Conservation (phyloP, 768 basidiomycete species). For the Ramaria sp. region DNA sequence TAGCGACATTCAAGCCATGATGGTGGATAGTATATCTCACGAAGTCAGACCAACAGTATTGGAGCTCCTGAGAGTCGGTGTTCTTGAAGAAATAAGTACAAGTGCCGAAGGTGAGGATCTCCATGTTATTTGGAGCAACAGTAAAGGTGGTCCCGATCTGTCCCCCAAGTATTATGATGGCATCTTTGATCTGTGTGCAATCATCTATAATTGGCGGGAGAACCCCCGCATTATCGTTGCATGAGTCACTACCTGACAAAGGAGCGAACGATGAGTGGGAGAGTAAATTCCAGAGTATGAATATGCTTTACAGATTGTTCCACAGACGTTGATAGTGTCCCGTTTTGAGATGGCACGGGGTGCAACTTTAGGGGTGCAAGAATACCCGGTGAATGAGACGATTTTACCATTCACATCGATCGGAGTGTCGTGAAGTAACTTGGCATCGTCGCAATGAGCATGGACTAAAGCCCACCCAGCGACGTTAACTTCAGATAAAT, state of each 20-base stretch:
- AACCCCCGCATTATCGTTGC: constrained; percentile 6
- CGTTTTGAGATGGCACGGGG: neutral
- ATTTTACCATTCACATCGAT: neutral
- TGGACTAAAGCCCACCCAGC: neutral
- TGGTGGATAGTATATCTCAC: neutral
- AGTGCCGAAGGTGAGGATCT: constrained; percentile 2
- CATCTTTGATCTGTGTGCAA: neutral
- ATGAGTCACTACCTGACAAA: neutral
- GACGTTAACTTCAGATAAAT: neutral
- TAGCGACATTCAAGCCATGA: neutral
- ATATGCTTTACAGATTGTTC: neutral
- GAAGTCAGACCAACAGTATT: constrained; percentile 4
- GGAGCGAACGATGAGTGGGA: neutral
- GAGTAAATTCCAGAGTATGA: neutral
- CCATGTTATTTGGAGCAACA: neutral
- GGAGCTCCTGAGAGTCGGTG: neutral
- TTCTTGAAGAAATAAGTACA: constrained; percentile 2
- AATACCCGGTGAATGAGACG: neutral
- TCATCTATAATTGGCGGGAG: constrained; percentile 6
- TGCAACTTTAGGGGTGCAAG: neutral
- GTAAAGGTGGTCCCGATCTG: neutral
- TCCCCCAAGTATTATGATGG: neutral
- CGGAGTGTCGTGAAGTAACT: neutral
- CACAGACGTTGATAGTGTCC: neutral
- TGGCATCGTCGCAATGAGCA: neutral